Base-by-base conservation (phyloP, 345 rosid species). In the Jatropha curcas region DNA sequence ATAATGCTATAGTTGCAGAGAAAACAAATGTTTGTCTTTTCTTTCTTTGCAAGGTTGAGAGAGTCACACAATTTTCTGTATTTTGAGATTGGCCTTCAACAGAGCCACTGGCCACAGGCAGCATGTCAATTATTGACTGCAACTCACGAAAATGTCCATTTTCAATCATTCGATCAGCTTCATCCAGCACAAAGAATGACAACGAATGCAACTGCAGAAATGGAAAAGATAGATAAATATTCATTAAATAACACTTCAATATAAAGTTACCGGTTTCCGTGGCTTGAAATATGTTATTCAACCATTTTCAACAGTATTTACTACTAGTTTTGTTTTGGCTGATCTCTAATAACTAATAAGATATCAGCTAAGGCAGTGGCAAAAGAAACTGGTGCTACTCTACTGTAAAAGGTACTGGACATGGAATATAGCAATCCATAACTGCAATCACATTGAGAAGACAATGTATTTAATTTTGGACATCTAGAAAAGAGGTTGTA, bases 131-230 rank as follows among this genome's bases (percentile, higher is more conserved):
- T 76, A 95, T 92, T 66, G 98, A 89, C 85, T 92, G 99, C 85
- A 95, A 80, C 85, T 95, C 99, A 31, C 84, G 90, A 78, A 91
- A 95, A 84, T 91, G 99, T 56, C 98, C 99, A 70, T 79, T 88
- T 83, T 95, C 97, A 71, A 91, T 86, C 99, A 95, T 95, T 79
- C 96, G 85, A 77, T 92, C 99, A 72, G 98, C 98, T 87, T 91
- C 99, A 79, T 95, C 99, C 89, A 95, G 82, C 80, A 91, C 98
- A 80, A 92, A 95, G 83, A 95, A 95, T 30, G 99, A 95, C 69
- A 95, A 79, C 11, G 86, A 88, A 84, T 91, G 99, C 67, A 95
- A 73, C 99, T 95, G 96, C 81, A 85, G 73, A 74, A 67, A 46
- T 17, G 37, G 37, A 30, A 34, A 35, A 68, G 7, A 57, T 39